Conservation (phyloP, 345 rosid genomes). For the Bretschneidera sinensis region DNA sequence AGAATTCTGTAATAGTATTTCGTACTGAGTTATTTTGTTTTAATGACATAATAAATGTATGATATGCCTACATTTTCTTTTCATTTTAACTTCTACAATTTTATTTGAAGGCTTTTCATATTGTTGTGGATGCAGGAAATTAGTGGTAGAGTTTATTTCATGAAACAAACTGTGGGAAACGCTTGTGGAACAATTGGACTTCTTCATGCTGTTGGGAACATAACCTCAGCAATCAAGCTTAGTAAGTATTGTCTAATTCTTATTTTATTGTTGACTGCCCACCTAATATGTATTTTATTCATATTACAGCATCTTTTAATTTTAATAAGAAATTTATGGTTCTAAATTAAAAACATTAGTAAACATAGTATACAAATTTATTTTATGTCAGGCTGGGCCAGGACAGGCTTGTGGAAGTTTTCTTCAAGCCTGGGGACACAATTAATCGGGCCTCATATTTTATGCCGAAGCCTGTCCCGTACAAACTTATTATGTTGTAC, state of each 20-base stretch:
- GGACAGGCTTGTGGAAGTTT: background rate
- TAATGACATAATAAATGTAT: too few species aligned
- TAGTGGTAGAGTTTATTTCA: conserved; percentile 71
- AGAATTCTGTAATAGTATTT: too few species aligned
- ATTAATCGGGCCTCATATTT: background rate
- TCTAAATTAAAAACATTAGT: too few species aligned
- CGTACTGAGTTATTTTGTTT: too few species aligned
- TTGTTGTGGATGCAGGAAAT: conserved; percentile 36
- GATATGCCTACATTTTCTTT: background rate
- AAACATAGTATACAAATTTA: background rate
- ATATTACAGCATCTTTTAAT: too few species aligned
- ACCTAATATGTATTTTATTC: too few species aligned
- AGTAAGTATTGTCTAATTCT: conserved; percentile 37
- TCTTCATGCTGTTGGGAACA: conserved; percentile 91
- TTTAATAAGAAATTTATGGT: too few species aligned
- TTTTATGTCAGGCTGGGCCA: background rate
- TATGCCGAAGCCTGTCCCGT: background rate
- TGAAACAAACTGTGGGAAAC: conserved; percentile 96
- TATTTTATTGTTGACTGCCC: background rate
- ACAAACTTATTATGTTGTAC: background rate
- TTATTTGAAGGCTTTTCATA: background rate
- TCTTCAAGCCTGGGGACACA: background rate
- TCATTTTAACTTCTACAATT: too few species aligned
- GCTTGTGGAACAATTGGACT: conserved; percentile 98
- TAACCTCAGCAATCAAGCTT: conserved; percentile 67